A percentile compares a stretch with the other conserved stretches of the same genome.
Conservation (phyloP, 2,329 filamentous ascomycete genomes). For the Aaosphaeria pasadenensis region DNA sequence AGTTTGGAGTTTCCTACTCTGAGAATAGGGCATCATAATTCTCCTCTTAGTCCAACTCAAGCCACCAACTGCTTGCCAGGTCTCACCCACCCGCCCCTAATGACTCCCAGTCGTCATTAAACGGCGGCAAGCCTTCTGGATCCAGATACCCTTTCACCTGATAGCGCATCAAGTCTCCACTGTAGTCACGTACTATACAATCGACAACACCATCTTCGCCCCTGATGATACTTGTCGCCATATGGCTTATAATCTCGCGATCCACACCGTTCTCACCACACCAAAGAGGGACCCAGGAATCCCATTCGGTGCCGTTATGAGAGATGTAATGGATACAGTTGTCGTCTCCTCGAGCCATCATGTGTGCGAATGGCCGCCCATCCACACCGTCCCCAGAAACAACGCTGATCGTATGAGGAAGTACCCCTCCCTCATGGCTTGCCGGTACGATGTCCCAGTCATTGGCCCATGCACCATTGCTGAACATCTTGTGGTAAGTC, state of each 20-base stretch:
- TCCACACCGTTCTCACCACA: neutral
- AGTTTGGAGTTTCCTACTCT: no score
- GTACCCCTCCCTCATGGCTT: slow-evolving; percentile 8
- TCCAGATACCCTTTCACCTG: neutral
- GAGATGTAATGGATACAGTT: slow-evolving; percentile 6
- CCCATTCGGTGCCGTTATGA: slow-evolving; percentile 7
- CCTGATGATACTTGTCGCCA: neutral
- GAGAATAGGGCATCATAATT: no score
- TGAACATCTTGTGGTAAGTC: slow-evolving; percentile 5
- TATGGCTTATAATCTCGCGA: neutral
- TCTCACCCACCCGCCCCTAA: no score
- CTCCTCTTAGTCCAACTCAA: no score
- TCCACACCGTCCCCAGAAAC: slow-evolving; percentile 2
- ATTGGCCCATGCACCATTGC: slow-evolving; percentile 5
- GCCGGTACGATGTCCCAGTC: slow-evolving; percentile 3
- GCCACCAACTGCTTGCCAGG: no score
- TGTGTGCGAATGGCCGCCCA: slow-evolving; percentile 3
- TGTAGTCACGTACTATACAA: neutral
- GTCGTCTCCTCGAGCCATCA: slow-evolving; percentile 6
- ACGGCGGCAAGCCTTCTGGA: no score
- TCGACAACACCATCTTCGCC: neutral
- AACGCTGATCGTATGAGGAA: slow-evolving; percentile 8
- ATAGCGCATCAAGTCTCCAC: neutral
- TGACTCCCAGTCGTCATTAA: no score
- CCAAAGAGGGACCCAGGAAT: slow-evolving; percentile 1